Percentiles rank a stretch among this genome's conserved stretches.
These are phyloP conservation scores for Aphanoascus verrucosus DNA, from an alignment of 2,329 filamentous ascomycete genomes.

Conservation along the genomic window DNA sequence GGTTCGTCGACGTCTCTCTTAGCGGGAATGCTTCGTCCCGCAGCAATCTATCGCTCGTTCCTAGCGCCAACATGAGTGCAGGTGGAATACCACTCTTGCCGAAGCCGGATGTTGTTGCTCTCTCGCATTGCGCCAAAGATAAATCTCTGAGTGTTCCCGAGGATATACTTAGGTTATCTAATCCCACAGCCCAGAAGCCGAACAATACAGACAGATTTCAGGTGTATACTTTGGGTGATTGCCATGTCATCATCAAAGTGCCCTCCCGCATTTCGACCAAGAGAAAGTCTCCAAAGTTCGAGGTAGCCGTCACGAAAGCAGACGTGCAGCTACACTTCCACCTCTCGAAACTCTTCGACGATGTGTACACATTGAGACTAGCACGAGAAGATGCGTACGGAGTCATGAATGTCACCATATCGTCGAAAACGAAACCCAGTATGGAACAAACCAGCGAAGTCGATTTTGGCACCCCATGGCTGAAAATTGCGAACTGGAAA, in stretches of 20 bases:
- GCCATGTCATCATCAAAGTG: conserved; percentile 44
- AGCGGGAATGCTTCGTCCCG: neutral
- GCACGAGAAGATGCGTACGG: conserved; percentile 42
- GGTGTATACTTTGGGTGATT: conserved; percentile 45
- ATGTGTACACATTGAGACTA: conserved; percentile 43
- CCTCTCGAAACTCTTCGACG: conserved; percentile 43
- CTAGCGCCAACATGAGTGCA: conserved; percentile 12
- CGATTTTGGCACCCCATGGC: conserved; percentile 38
- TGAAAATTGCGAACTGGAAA: conserved; percentile 40
- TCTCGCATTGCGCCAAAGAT: neutral
- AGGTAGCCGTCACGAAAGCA: conserved; percentile 39
- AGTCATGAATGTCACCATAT: conserved; percentile 40
- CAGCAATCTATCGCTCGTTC: neutral
- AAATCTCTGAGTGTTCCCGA: conserved; percentile 19
- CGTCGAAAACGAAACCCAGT: conserved; percentile 27
- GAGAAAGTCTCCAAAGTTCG: conserved; percentile 39
- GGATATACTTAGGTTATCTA: conserved; percentile 21
- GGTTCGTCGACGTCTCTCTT: conserved; percentile 20
- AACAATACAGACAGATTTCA: conserved; percentile 37
- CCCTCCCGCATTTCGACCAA: conserved; percentile 34
- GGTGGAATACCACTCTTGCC: neutral
- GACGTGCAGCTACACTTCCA: conserved; percentile 32
- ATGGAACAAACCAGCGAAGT: conserved; percentile 30
- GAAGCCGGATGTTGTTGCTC: neutral
- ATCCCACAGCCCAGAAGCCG: conserved; percentile 17